Evolutionary conservation across 345 rosid species (phyloP).

Genomic region (Pistacia integerrima): DNA sequence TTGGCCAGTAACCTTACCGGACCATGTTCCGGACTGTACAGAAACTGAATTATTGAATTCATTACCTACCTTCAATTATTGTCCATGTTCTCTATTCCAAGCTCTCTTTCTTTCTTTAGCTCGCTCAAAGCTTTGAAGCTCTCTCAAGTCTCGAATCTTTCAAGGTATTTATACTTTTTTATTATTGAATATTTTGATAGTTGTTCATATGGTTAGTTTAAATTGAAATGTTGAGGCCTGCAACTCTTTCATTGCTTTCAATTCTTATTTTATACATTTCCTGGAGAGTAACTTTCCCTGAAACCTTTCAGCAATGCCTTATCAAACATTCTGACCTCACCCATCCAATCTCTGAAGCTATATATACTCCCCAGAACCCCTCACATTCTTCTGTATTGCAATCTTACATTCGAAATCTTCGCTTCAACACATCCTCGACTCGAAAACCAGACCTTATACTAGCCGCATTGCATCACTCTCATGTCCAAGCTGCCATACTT

Average conservation of each 20-base stretch:
- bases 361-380: not conserved
- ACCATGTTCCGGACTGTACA: too few species aligned
- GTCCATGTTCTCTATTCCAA: too few species aligned
- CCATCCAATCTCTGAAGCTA: not conserved
- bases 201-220: too few species aligned
- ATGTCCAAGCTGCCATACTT: slow-evolving; percentile 3
- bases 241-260: not conserved
- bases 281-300: not conserved
- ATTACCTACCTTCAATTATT: too few species aligned
- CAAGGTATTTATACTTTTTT: too few species aligned
- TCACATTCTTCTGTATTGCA: not conserved
- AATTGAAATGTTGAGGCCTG: not conserved
- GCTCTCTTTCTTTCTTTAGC: too few species aligned
- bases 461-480: slow-evolving; percentile 4
- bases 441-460: slow-evolving; percentile 12
- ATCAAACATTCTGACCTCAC: not conserved
- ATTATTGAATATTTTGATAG: too few species aligned
- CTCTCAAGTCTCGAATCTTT: too few species aligned
- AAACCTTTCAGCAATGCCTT: slow-evolving; percentile 15
- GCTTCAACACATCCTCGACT: slow-evolving; percentile 11
- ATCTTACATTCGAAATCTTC: slow-evolving; percentile 7
- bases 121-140: too few species aligned
- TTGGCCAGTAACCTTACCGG: too few species aligned
- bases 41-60: too few species aligned
- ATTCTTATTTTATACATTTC: not conserved